Evolutionary conservation across 225 moss, liverwort and hornwort species (phyloP).

Genomic region (Pseudoscleropodium purum): DNA sequence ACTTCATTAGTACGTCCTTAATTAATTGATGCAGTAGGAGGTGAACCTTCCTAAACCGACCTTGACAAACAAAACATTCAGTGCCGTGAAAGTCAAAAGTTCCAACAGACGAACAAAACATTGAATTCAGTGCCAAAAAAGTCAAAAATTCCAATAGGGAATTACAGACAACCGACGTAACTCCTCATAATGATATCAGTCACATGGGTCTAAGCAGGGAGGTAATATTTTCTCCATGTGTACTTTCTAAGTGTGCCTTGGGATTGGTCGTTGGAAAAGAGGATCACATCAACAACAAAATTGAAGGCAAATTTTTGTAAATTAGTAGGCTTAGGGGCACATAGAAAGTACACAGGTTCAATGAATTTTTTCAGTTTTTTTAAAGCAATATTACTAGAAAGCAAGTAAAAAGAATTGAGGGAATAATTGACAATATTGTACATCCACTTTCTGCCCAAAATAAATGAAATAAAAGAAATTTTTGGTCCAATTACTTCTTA

Average conservation of each 20-base stretch:
- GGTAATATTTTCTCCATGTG: neutral
- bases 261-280: too few relatives aligned
- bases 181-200: neutral
- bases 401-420: neutral
- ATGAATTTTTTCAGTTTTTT: fast-evolving
- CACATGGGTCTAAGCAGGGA: neutral
- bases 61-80: neutral
- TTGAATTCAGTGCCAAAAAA: neutral
- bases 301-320: too few relatives aligned
- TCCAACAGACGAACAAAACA: neutral
- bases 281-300: too few relatives aligned
- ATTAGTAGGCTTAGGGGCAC: too few relatives aligned
- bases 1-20: neutral
- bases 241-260: too few relatives aligned
- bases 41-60: neutral
- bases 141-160: neutral
- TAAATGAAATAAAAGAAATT: neutral
- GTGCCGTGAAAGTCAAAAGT: neutral
- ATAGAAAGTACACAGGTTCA: neutral
- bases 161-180: neutral
- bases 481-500: fast-evolving
- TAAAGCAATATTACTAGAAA: neutral
- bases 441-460: neutral
- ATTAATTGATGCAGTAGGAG: neutral
- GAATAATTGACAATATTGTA: neutral